Conservation (phyloP, 768 basidiomycete genomes). For the Infundibulicybe gibba region DNA sequence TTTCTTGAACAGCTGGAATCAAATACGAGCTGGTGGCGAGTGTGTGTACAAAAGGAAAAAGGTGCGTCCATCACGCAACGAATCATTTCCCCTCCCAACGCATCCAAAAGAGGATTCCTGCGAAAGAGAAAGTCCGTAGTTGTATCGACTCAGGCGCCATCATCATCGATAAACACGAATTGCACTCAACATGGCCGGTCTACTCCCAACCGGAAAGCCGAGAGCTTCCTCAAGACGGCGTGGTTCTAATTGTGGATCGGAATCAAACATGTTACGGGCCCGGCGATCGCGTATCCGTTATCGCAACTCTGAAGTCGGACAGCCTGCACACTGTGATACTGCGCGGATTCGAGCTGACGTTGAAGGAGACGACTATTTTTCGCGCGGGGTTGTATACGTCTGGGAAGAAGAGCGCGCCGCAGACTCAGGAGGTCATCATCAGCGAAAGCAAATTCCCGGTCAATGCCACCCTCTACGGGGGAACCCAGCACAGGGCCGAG, state of each 20-base stretch:
- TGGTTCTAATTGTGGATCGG: slow-evolving; percentile 75
- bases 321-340: slow-evolving; percentile 64
- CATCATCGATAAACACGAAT: slow-evolving; percentile 89
- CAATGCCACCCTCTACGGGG: slow-evolving; percentile 72
- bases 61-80: slow-evolving; percentile 35
- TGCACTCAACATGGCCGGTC: slow-evolving; percentile 92
- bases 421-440: slow-evolving; percentile 49
- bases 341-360: slow-evolving; percentile 78
- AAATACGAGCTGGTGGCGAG: slow-evolving; percentile 89
- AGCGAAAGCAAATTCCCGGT: slow-evolving; percentile 71
- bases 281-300: slow-evolving; percentile 73
- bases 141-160: slow-evolving; percentile 64
- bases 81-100: not conserved
- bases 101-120: slow-evolving; percentile 64
- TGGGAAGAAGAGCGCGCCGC: slow-evolving; percentile 53
- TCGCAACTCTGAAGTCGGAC: slow-evolving; percentile 72
- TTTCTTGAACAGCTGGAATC: slow-evolving; percentile 60
- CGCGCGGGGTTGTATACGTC: slow-evolving; percentile 54
- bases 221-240: slow-evolving; percentile 59
- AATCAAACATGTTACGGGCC: slow-evolving; percentile 81
- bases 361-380: slow-evolving; percentile 77
- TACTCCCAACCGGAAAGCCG: slow-evolving; percentile 78
- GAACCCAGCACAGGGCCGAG: slow-evolving; percentile 69
- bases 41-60: slow-evolving; percentile 83
- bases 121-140: slow-evolving; percentile 75